Conservation (phyloP, 805 yeast species). For the Myxozyma melibiosi region DNA sequence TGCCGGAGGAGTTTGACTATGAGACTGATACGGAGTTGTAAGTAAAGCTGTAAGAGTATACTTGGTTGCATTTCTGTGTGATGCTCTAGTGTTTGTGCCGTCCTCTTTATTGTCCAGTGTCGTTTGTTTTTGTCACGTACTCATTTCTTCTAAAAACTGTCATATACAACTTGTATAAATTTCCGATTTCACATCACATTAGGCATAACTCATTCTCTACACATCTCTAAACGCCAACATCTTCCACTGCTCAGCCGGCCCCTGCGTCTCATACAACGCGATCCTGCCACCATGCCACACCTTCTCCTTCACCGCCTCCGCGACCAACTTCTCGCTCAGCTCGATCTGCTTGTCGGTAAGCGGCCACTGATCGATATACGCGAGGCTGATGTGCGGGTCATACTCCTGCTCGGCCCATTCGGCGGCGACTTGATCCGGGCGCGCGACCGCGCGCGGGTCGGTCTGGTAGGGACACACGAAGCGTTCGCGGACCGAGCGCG, state of each 20-base stretch:
- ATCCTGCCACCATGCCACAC: constrained; percentile 73
- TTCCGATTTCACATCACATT: background rate
- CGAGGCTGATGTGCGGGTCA: constrained; percentile 73
- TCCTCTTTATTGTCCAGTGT: background rate
- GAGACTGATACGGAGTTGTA: constrained; percentile 37
- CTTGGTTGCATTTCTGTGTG: background rate
- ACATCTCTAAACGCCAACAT: constrained; percentile 52
- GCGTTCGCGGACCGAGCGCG: constrained; percentile 45
- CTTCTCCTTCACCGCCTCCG: constrained; percentile 64
- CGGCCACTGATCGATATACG: constrained; percentile 65
- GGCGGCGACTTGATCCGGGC: constrained; percentile 44
- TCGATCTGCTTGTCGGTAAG: constrained; percentile 66
- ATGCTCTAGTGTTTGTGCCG: background rate
- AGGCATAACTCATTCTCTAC: background rate
- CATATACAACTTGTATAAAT: too few relatives aligned
- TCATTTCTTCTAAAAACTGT: background rate
- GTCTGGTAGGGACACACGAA: constrained; percentile 47
- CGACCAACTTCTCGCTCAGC: constrained; percentile 64
- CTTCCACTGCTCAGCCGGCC: constrained; percentile 70
- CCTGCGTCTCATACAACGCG: constrained; percentile 68
- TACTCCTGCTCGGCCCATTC: constrained; percentile 61
- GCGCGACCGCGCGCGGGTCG: constrained; percentile 42
- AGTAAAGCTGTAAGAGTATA: background rate
- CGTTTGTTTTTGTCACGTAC: background rate
- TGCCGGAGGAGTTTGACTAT: constrained; percentile 48